Base-by-base conservation (phyloP, 345 rosid species). In the Jatropha curcas region DNA sequence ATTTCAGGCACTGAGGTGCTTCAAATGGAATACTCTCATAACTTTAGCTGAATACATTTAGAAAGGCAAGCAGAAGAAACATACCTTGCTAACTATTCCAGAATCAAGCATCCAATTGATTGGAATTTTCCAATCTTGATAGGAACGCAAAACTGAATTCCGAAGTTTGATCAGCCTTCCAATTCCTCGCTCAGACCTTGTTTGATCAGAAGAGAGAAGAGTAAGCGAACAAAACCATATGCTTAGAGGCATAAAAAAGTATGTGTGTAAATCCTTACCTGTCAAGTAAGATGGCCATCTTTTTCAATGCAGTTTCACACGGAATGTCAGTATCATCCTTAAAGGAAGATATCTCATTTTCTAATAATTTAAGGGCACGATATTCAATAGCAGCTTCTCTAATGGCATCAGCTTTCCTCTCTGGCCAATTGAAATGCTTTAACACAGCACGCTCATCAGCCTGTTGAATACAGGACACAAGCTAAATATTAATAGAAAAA, bases 351-450 rank as follows among this genome's bases (percentile, higher is more conserved):
- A 91, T 86, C 80, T 92, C 92, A 30, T 27, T 83, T 73, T 90
- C 97, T 43, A 94, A 69, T 63, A 82, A 77, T 84, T 84, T 92
- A 56, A 94, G 86, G 63, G 82, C 89, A 2, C 92, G 91, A 72
- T 90, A 94, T 73, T 91, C 98, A 37, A 94, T 82, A 19, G 98
- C 89, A 67, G 96, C 97, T 80, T 92, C 98, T 73, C 92, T 82
- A 74, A 94, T 61, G 57, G 94, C 89, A 86, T 94, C 97, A 5
- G 96, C 98, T 83, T 92, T 94, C 73, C 67, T 84, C 85, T 94
- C 98, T 9, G 97, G 98, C 97, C 97, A 94, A 71, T 89, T 87
- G 80, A 94, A 94, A 80, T 94, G 94, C 89, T 94, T 94, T 71
- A 92, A 75, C 67, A 94, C 98, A 57, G 96, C 96, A 73, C 88